Conservation (phyloP, 306 rosid genomes). For the Citrullus mucosospermus region DNA sequence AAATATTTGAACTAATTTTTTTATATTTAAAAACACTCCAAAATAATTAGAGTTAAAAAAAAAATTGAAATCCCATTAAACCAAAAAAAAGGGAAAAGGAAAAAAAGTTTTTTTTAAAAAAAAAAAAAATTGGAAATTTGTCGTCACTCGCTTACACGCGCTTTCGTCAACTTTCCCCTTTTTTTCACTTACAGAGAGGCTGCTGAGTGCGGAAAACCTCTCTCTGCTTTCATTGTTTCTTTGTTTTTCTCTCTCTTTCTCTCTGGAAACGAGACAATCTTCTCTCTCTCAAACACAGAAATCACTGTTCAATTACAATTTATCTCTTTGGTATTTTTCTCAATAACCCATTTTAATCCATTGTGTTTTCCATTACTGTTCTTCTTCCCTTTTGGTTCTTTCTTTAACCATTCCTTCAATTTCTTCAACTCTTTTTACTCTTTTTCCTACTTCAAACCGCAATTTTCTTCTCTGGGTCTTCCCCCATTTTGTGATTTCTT, state of each 20-base stretch:
- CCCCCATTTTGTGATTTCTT: background rate
- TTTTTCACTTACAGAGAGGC: background rate
- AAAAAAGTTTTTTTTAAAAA: background rate
- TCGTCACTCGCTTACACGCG: constrained; percentile 3
- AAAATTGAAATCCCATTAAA: background rate
- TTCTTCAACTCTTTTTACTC: background rate
- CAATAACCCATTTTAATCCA: background rate
- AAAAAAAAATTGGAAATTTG: background rate
- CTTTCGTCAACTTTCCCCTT: constrained; percentile 41
- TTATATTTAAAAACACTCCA: too few species aligned
- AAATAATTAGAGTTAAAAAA: background rate
- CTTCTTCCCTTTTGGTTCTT: background rate
- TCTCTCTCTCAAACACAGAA: background rate
- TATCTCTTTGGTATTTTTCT: background rate
- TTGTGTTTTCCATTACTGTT: background rate
- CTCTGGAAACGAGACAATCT: constrained; percentile 2
- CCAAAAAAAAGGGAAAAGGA: background rate
- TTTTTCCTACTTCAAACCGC: background rate
- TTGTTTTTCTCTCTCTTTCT: background rate
- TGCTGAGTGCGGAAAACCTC: background rate
- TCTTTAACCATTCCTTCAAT: background rate
- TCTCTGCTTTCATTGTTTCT: constrained; percentile 5
- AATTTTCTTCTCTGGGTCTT: background rate
- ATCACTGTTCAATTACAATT: background rate
- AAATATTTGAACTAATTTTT: too few species aligned